Percentiles rank a stretch among this genome's conserved stretches.
Evolutionary conservation across 1,139 yeast genomes (phyloP).

Genomic region (Meyerozyma athensensis): DNA sequence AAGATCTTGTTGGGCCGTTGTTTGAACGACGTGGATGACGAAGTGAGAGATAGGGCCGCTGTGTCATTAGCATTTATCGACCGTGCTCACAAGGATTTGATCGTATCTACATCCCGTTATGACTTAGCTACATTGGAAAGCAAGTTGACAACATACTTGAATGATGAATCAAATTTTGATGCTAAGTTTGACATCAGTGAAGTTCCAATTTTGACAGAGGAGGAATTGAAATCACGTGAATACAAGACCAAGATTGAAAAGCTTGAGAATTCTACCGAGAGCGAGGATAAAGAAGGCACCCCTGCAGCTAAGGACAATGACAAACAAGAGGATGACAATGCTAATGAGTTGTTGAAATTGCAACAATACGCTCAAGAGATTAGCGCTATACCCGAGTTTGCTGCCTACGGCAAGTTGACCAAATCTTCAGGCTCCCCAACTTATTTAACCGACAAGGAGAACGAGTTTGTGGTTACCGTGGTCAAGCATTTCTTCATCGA

Average conservation of each 20-base stretch:
- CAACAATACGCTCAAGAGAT: slow-evolving; percentile 68
- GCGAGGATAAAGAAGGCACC: slow-evolving; percentile 16
- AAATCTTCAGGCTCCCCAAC: slow-evolving; percentile 60
- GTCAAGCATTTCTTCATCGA: slow-evolving; percentile 72
- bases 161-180: slow-evolving; percentile 53
- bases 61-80: slow-evolving; percentile 69
- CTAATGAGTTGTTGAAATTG: slow-evolving; percentile 43
- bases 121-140: slow-evolving; percentile 75
- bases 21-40: slow-evolving; percentile 87
- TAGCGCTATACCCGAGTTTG: slow-evolving; percentile 63
- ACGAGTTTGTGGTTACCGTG: slow-evolving; percentile 86
- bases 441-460: slow-evolving; percentile 84
- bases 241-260: slow-evolving; percentile 54
- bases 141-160: slow-evolving; percentile 69
- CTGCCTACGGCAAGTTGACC: slow-evolving; percentile 66
- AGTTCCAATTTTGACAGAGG: slow-evolving; percentile 59
- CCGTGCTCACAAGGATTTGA: slow-evolving; percentile 46
- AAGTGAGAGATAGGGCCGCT: slow-evolving; percentile 97
- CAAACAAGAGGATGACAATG: slow-evolving; percentile 9
- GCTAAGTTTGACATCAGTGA: slow-evolving; percentile 66
- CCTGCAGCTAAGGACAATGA: slow-evolving; percentile 8
- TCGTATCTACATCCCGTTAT: slow-evolving; percentile 65
- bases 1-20: slow-evolving; percentile 76
- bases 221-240: slow-evolving; percentile 59
- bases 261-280: slow-evolving; percentile 32